Base-by-base conservation (phyloP, 768 basidiomycete species). In the Tephrocybe sp. region DNA sequence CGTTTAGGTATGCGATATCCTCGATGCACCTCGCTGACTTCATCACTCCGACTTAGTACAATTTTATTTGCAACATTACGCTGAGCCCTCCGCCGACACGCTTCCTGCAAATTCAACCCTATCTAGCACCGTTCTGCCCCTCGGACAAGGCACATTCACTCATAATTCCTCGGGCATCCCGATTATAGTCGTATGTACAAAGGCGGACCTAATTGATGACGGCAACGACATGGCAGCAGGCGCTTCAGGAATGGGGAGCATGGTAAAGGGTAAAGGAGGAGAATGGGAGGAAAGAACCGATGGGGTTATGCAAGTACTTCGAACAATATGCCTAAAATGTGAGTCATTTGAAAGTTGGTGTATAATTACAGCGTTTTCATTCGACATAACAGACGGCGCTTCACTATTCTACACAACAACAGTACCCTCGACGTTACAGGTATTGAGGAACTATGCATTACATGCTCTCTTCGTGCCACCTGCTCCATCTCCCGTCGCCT, bases 271-370 rank as follows among this genome's bases (percentile, higher is more conserved):
- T 3, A 93, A 92, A 65, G 91, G 92, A 1, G 87, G 84, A 9
- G 89, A 91, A 60, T 92, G 90, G 90, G 97, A 99, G 67, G 97
- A 99, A 67, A 76, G 87, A 60, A 95, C 93, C 36, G 97, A 99
- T 63, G 88, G 89, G 35, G 75, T 98, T 4, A 96, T 97, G 85
- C 96, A 98, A 62, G 83, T 91, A n/a, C 76, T 99, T 45, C 80
- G 97, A 34, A 90, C 92, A 0, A 82, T 98, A 47, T 96, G 92
- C 64, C 69, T 98, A 45, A 91, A 92, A 69, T 97, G 96, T 95
- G 57, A 62, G 93, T 74, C 16, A 38, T 31, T 38, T 48, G 23
- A 17, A 26, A 31, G 45, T 35, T 23, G 30, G 17, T 39, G 22
- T 13, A n/a, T 40, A 39, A 26, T 39, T 32, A 5, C 12, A 31